Evolutionary conservation across 345 rosid genomes (phyloP), one percentile per base, ranked within the genome.

Genomic region (Trapa incisa): DNA sequence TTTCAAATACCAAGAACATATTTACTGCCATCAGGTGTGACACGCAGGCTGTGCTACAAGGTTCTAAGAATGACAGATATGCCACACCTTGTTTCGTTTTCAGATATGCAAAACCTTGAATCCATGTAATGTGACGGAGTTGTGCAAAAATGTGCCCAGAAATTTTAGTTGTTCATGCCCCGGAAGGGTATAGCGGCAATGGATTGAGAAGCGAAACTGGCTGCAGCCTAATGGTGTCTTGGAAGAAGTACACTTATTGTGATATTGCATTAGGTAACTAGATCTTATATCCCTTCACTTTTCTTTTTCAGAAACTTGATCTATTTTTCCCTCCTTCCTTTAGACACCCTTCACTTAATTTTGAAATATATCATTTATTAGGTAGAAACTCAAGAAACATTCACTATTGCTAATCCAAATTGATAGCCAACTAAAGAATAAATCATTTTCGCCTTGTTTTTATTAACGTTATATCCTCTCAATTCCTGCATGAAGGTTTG

Each of bases 151-250:
- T 36, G 16, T 65, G 0, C 0, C 1, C 2, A 83, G 89, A 17
- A 64, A n/a, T 61, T 78, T 62, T 14, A 8, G n/a, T 0, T 85
- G 89, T 57, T 8, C 5, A 0, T 83, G 86, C 74, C 70, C 70
- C 58, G 15, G 71, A 74, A 13, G 77, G 76, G 0, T 71, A 67
- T 64, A 45, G 62, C 6, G 82, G 82, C 0, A 69, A 80, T 11
- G 80, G 78, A 2, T 50, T 47, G 64, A 75, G 43, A 1, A 42
- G 58, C 0, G 41, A 75, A 36, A 32, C 47, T 15, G 75, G 71
- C 61, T 73, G 76, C 54, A 63, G 14, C 3, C 14, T 16, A 45
- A 45, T 5, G 2, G 45, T 70, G 2, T 63, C 50, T 48, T 50
- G 65, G 5, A 52, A 37, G 17, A 12, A 47, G 11, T 17, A 50